These are phyloP conservation scores for Thymus quinquecostatus DNA, from an alignment of 257 asterid genomes.

Conservation along the genomic window DNA sequence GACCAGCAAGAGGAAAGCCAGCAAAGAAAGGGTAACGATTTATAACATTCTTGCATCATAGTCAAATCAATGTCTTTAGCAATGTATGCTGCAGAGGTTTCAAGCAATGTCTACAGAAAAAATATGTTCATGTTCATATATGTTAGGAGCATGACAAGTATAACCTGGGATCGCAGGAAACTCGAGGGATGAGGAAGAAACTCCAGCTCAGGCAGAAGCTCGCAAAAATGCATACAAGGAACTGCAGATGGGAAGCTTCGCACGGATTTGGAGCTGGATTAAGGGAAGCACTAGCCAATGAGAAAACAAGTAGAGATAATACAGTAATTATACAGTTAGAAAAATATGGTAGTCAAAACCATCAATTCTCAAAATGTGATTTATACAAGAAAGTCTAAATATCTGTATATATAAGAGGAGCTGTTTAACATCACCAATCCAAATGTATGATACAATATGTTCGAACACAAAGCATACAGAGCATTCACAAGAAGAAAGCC, in stretches of 20 bases:
- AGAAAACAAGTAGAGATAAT: slow-evolving; percentile 15
- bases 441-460: background rate
- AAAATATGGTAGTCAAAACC: background rate
- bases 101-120: background rate
- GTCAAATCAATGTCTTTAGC: background rate
- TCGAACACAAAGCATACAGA: background rate
- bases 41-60: background rate
- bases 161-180: slow-evolving; percentile 30
- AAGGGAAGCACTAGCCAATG: slow-evolving; percentile 35
- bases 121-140: background rate
- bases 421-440: background rate
- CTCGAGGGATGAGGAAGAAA: slow-evolving; percentile 38
- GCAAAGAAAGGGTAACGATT: slow-evolving; percentile 35
- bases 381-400: background rate
- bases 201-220: slow-evolving; percentile 53
- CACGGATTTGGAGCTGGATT: slow-evolving; percentile 48
- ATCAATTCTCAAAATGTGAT: slow-evolving; percentile 5
- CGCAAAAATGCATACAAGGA: slow-evolving; percentile 45
- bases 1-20: slow-evolving; percentile 30
- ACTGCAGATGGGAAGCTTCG: slow-evolving; percentile 34
- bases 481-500: background rate
- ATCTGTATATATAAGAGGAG: slow-evolving; percentile 13
- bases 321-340: background rate
- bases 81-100: too few species aligned
- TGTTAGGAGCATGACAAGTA: slow-evolving; percentile 17